Percentiles rank a stretch among this genome's conserved stretches.
phyloP scores from a whole-genome alignment of 2,329 filamentous ascomycete species.

The Penicillium occitanis region DNA sequence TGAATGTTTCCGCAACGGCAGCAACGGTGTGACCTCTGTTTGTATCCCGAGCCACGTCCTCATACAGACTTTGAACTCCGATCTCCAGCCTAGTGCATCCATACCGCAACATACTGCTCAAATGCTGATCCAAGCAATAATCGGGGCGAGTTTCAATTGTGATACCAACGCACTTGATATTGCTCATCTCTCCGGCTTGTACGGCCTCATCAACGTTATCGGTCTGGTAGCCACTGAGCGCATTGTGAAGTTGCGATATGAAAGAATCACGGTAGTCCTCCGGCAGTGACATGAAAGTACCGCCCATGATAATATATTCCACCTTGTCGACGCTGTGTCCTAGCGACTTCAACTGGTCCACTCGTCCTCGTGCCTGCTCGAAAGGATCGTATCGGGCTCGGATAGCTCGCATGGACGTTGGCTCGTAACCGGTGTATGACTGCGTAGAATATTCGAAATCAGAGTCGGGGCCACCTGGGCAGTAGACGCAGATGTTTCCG shows the following conservation, averaged over 20 bases:
- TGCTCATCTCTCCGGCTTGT: slow-evolving; percentile 90
- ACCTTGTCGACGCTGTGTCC: slow-evolving; percentile 98
- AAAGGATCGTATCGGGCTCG: slow-evolving; percentile 96
- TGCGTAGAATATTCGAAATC: slow-evolving; percentile 99
- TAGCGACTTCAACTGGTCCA: slow-evolving; percentile 93
- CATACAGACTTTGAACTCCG: slow-evolving; percentile 94
- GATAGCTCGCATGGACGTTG: slow-evolving; percentile 97
- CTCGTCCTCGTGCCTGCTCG: slow-evolving; percentile 90
- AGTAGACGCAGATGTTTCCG: slow-evolving; percentile 98
- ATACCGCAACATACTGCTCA: slow-evolving; percentile 95
- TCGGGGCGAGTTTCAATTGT: slow-evolving; percentile 97
- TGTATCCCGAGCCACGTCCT: slow-evolving; percentile 96
- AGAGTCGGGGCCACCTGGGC: slow-evolving; percentile 92
- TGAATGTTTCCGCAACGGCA: slow-evolving; percentile 93
- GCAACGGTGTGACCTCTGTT: slow-evolving; percentile 96
- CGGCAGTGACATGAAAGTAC: slow-evolving; percentile 96
- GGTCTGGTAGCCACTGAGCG: slow-evolving; percentile 91
- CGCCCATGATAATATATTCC: slow-evolving; percentile 99
- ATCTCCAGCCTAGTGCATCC: slow-evolving; percentile 93
- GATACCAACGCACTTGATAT: slow-evolving; percentile 95
- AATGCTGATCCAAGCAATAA: slow-evolving; percentile 93
- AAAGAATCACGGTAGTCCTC: slow-evolving; percentile 89
- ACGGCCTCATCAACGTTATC: slow-evolving; percentile 95
- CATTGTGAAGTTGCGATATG: slow-evolving; percentile 94
- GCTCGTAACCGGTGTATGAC: slow-evolving; percentile 97